Percentiles rank a stretch among this genome's conserved stretches.
phyloP scores from a whole-genome alignment of 768 basidiomycete genomes.

The Phylloporus sp. region DNA sequence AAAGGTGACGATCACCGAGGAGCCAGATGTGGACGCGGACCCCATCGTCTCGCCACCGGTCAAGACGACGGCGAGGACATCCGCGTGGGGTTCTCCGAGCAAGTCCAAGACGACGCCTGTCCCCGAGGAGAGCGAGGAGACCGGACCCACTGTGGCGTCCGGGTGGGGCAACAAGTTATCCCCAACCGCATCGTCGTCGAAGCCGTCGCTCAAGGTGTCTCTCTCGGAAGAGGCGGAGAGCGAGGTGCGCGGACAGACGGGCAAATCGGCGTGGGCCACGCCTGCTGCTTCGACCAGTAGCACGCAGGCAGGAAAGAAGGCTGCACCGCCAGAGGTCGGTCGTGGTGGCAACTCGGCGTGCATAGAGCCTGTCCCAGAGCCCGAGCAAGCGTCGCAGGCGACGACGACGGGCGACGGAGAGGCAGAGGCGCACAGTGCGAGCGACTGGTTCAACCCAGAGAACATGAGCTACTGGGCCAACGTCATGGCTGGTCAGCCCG shows the following conservation, averaged over 20 bases:
- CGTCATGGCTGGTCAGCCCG: conserved; percentile 19
- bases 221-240: conserved; percentile 21
- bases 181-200: conserved; percentile 3
- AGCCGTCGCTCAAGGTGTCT: conserved; percentile 18
- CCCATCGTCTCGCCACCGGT: conserved; percentile 9
- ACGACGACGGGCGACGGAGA: conserved; percentile 8
- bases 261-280: conserved; percentile 15
- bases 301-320: conserved; percentile 14
- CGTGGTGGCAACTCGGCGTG: too few relatives aligned
- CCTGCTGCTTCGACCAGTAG: conserved; percentile 2
- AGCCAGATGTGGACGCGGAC: conserved; percentile 25
- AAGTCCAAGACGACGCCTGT: conserved; percentile 18
- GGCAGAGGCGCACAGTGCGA: conserved; percentile 15
- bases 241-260: conserved; percentile 14
- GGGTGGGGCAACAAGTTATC: conserved; percentile 15
- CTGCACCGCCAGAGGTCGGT: conserved; percentile 4
- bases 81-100: conserved; percentile 19
- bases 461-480: conserved; percentile 28
- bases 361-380: conserved; percentile 13
- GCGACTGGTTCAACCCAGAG: conserved; percentile 24
- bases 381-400: conserved; percentile 6
- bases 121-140: conserved; percentile 8
- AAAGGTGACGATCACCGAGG: conserved; percentile 25
- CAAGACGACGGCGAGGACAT: conserved; percentile 12
- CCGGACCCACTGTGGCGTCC: not conserved